A percentile compares a stretch with the other conserved stretches of the same genome.
Conservation (phyloP, 1,284 basidiomycete genomes). For the Lentinus polychrous region DNA sequence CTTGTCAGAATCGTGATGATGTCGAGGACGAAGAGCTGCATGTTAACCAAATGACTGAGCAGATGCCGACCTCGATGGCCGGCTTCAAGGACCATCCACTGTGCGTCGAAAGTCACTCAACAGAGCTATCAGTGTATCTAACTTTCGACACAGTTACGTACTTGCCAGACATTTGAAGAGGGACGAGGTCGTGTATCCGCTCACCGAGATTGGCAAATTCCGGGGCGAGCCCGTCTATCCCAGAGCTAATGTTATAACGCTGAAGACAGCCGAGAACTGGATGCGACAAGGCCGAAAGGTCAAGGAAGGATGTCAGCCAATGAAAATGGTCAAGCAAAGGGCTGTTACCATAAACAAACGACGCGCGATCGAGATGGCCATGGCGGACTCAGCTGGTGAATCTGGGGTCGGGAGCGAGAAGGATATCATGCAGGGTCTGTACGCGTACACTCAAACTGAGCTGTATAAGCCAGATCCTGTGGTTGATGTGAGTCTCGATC, state of each 20-base stretch:
- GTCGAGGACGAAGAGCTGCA: constrained; percentile 92
- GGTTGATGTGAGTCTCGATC: constrained; percentile 53
- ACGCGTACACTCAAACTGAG: constrained; percentile 84
- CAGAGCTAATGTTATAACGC: constrained; percentile 72
- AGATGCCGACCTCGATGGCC: constrained; percentile 88
- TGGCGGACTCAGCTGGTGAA: constrained; percentile 29
- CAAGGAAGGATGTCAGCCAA: constrained; percentile 70
- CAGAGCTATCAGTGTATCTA: neutral
- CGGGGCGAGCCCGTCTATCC: constrained; percentile 92
- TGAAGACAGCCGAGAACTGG: constrained; percentile 94
- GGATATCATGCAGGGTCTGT: constrained; percentile 82
- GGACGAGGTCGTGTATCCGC: constrained; percentile 84
- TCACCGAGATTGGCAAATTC: constrained; percentile 84
- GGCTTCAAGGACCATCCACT: constrained; percentile 97
- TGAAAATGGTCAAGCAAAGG: constrained; percentile 88
- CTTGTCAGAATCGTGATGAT: constrained; percentile 78
- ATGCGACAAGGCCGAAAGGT: constrained; percentile 81
- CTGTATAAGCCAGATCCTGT: constrained; percentile 76
- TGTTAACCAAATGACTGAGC: constrained; percentile 73
- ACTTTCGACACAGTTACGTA: constrained; percentile 59
- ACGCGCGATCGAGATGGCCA: constrained; percentile 76
- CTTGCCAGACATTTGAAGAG: constrained; percentile 86
- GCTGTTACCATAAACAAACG: constrained; percentile 79
- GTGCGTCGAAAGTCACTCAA: constrained; percentile 33
- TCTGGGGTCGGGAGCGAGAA: constrained; percentile 35